Base-by-base conservation (phyloP, 2,329 filamentous ascomycete species). In the Trichoderma afroharzianum region DNA sequence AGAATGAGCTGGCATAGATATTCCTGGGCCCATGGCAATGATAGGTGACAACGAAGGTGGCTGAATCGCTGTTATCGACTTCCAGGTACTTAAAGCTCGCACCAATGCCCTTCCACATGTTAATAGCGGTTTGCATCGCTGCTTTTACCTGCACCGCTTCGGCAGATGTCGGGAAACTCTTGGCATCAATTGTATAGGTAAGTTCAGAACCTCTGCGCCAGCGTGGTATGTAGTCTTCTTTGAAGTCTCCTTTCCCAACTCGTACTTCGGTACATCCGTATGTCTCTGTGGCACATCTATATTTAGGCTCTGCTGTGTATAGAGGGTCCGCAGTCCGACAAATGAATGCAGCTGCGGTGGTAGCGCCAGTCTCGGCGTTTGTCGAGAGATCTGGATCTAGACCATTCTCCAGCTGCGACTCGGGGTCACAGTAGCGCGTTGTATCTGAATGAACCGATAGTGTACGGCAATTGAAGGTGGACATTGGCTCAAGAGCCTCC, bases 1-100 rank as follows among this genome's bases (percentile, higher is more conserved):
- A 26, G 21, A 67, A 28, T n/a, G 15, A 36, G 1, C 9, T 26
- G 21, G 63, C 63, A n/a, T 36, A 67, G 43, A 18, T 21, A 9
- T 8, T n/a, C 4, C 7, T 8, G 39, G 8, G n/a, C 4, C 5
- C 3, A 4, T n/a, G 14, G 15, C 6, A 1, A 9, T n/a, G 1
- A 43, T 43, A 53, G 9, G 5, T 58, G 7, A 67, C 14, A 1
- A 9, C 21, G 21, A 68, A 68, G 3, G 64, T 43, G 0, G 64
- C 64, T 30, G 9, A 5, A 12, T 15, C 53, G 3, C 24, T 1
- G 26, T n/a, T 8, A 5, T 6, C 21, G 1, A 59, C 33, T 30
- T 32, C 36, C 15, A 39, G 15, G 36, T 39, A 4, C n/a, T 28
- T 2, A 14, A 68, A 68, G 6, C 18, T 7, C 12, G 1, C 50